phyloP scores from a whole-genome alignment of 2,329 filamentous ascomycete species.

The Botrytis sinoallii region DNA sequence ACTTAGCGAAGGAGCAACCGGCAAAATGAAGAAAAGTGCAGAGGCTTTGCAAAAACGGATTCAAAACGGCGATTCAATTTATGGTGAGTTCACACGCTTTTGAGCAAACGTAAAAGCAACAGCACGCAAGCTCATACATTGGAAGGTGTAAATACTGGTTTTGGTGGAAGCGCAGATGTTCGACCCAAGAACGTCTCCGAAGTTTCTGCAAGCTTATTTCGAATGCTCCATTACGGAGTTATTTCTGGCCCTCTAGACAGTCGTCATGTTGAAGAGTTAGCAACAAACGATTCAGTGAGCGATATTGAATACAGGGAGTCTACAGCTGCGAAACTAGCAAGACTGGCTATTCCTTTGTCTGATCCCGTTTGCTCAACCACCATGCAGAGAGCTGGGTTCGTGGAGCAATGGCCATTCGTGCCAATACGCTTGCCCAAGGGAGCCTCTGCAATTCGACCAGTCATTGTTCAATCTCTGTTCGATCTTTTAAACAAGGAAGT shows the following conservation, averaged over 20 bases:
- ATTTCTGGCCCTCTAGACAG: background rate
- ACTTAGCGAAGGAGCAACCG: background rate
- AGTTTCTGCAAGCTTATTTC: background rate
- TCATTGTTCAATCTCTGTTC: background rate
- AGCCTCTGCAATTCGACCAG: background rate
- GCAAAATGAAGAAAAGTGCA: background rate
- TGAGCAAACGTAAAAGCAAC: background rate
- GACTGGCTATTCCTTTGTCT: background rate
- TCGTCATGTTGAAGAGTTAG: background rate
- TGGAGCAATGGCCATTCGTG: background rate
- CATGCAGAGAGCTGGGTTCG: background rate
- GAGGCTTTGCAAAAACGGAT: background rate
- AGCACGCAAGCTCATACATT: background rate
- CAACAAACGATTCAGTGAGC: background rate
- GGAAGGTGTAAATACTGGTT: background rate
- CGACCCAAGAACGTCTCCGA: background rate
- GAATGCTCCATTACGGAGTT: background rate
- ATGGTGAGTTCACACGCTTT: background rate
- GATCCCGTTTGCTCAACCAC: background rate
- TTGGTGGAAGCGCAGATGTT: background rate
- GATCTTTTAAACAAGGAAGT: conserved; percentile 10
- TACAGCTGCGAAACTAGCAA: background rate
- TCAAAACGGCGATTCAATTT: background rate
- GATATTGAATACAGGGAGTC: background rate
- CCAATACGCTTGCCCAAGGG: background rate